phyloP scores from a whole-genome alignment of 2,329 filamentous ascomycete genomes.

The Fusarium albosuccineum region DNA sequence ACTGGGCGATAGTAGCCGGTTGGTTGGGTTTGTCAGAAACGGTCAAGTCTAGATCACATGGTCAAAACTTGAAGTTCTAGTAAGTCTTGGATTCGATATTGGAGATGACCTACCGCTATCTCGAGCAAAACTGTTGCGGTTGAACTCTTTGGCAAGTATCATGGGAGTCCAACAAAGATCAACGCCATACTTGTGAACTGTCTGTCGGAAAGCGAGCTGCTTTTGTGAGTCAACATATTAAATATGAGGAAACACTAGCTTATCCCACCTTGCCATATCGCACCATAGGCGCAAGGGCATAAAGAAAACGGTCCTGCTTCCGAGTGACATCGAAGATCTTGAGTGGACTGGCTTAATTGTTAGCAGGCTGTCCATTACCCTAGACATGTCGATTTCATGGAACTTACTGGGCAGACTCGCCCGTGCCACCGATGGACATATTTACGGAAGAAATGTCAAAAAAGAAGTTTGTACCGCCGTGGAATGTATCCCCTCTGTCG shows the following conservation, averaged over 20 bases:
- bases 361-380: slow-evolving; percentile 33
- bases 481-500: not conserved
- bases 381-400: slow-evolving; percentile 19
- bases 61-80: not conserved
- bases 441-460: not conserved
- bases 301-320: slow-evolving; percentile 65
- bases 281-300: slow-evolving; percentile 76
- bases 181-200: slow-evolving; percentile 72
- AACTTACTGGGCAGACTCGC: slow-evolving; percentile 43
- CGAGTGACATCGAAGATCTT: slow-evolving; percentile 70
- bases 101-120: slow-evolving; percentile 64
- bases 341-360: slow-evolving; percentile 61
- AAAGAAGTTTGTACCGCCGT: not conserved
- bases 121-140: slow-evolving; percentile 69
- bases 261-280: slow-evolving; percentile 68
- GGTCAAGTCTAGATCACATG: slow-evolving; percentile 65
- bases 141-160: slow-evolving; percentile 78
- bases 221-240: slow-evolving; percentile 13
- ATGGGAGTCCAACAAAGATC: slow-evolving; percentile 80
- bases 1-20: slow-evolving; percentile 75
- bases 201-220: slow-evolving; percentile 77
- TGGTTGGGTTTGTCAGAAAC: slow-evolving; percentile 65
- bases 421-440: slow-evolving; percentile 38
- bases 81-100: fast-evolving
- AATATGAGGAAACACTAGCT: fast-evolving